These are phyloP conservation scores for Xylaria sp. DNA, from an alignment of 2,329 filamentous ascomycete species.

Conservation along the genomic window DNA sequence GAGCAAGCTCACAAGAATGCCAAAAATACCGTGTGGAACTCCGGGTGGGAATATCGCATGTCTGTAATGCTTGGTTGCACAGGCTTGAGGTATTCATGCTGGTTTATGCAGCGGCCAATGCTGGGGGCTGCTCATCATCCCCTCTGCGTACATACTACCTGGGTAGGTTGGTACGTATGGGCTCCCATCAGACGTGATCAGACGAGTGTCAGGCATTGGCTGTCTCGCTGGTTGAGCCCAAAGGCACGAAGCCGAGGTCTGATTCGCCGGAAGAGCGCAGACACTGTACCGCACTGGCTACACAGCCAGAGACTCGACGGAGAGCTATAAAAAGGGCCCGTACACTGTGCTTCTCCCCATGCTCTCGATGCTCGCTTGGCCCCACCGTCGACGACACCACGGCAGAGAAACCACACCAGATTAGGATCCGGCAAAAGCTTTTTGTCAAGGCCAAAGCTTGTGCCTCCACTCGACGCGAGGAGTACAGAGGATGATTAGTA, in stretches of 20 bases:
- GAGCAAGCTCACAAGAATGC: conserved; percentile 10
- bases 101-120: conserved; percentile 41
- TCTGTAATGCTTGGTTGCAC: conserved; percentile 36
- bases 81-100: conserved; percentile 33
- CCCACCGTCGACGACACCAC: conserved; percentile 43
- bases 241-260: conserved; percentile 35
- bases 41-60: conserved; percentile 28
- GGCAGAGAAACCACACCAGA: conserved; percentile 37
- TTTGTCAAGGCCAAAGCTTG: conserved; percentile 24
- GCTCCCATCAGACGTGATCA: conserved; percentile 37
- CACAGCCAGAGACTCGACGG: conserved; percentile 36
- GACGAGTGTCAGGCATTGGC: conserved; percentile 43
- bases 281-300: conserved; percentile 43
- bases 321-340: conserved; percentile 29
- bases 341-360: conserved; percentile 39
- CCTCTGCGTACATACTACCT: neutral
- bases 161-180: conserved; percentile 18
- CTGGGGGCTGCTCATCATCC: conserved; percentile 28
- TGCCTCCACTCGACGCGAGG: conserved; percentile 15
- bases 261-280: conserved; percentile 28
- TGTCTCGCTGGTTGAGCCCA: conserved; percentile 43
- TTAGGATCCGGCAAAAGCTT: conserved; percentile 41
- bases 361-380: conserved; percentile 30
- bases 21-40: conserved; percentile 34
- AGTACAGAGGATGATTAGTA: conserved; percentile 25